These are phyloP conservation scores for Ophiostoma quercus DNA, from an alignment of 2,329 filamentous ascomycete genomes.

Conservation along the genomic window DNA sequence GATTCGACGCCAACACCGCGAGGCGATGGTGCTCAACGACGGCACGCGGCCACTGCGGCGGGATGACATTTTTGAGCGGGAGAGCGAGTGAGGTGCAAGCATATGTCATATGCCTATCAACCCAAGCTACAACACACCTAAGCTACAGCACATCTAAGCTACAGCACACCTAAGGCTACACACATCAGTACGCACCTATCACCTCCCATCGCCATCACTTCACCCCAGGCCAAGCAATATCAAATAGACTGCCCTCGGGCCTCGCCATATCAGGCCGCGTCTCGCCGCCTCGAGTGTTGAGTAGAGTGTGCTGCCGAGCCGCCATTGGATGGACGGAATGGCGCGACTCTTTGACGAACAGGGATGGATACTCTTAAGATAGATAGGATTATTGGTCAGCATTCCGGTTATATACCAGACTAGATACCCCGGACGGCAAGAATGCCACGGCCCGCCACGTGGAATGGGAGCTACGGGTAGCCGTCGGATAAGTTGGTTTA, in stretches of 20 bases:
- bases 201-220: no score
- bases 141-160: no score
- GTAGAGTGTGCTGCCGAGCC: constrained; percentile 4
- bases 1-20: constrained; percentile 68
- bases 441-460: background rate
- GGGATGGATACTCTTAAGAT: no score
- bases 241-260: background rate
- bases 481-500: background rate
- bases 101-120: no score
- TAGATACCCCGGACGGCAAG: background rate
- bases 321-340: background rate
- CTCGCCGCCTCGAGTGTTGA: background rate
- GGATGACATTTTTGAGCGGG: constrained; percentile 72
- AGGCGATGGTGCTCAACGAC: constrained; percentile 88
- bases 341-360: background rate
- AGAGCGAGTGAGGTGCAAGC: constrained; percentile 39
- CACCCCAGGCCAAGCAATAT: background rate
- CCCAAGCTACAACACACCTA: no score
- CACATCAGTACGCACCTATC: no score
- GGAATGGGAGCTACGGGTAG: background rate
- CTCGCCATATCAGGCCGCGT: background rate
- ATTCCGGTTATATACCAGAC: background rate
- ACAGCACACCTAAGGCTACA: no score
- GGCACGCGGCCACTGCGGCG: constrained; percentile 68
- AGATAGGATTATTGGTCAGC: background rate